Conservation (phyloP, 805 yeast genomes). For the Candida ortonii region DNA sequence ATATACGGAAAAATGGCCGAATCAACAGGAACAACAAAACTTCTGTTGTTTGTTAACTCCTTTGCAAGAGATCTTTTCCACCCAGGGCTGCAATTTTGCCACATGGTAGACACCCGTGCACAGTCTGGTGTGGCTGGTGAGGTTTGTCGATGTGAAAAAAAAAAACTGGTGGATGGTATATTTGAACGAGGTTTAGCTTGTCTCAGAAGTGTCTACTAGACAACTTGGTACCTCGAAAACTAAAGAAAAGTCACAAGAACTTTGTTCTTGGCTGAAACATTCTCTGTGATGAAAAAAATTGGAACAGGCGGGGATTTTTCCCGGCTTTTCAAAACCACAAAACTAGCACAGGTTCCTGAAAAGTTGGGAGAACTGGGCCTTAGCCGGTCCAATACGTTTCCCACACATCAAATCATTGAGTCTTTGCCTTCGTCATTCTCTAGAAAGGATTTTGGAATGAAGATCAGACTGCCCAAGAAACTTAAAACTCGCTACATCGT, state of each 20-base stretch:
- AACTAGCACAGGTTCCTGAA: constrained; percentile 34
- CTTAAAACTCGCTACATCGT: constrained; percentile 58
- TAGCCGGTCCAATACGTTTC: constrained; percentile 35
- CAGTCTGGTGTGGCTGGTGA: no score
- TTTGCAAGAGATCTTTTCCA: constrained; percentile 1
- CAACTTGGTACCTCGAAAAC: no score
- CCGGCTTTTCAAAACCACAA: constrained; percentile 29
- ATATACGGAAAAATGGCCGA: no score
- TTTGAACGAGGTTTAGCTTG: no score
- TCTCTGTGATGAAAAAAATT: constrained; percentile 22
- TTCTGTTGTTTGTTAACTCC: no score
- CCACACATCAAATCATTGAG: constrained; percentile 72
- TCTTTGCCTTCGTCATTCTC: constrained; percentile 62
- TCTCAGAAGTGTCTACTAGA: no score
- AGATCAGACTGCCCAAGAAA: constrained; percentile 63
- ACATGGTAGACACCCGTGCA: neutral
- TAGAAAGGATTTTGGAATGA: constrained; percentile 76
- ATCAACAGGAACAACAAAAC: no score
- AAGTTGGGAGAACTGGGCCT: constrained; percentile 26
- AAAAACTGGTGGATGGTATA: no score
- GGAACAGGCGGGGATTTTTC: constrained; percentile 27
- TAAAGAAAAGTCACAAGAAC: no score
- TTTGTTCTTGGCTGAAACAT: neutral
- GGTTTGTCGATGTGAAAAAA: no score
- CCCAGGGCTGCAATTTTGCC: constrained; percentile 3